Conservation (phyloP, 192 early-diverging fungal genomes). For the Coemansia javaensis region DNA sequence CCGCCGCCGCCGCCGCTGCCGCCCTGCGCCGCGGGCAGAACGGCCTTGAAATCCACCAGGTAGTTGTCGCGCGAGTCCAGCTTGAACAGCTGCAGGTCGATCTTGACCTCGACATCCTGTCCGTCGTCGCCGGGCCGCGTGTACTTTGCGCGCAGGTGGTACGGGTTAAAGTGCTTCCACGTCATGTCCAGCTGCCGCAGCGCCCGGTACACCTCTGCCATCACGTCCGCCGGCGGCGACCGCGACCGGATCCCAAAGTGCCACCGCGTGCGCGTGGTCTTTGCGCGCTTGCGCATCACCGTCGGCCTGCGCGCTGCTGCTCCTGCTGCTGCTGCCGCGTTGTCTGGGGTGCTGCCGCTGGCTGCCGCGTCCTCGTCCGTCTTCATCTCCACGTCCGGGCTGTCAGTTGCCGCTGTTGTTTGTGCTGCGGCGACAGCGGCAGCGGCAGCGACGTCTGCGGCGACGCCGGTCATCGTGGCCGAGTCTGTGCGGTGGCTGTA, state of each 20-base stretch:
- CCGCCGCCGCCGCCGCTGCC: conserved; percentile 20
- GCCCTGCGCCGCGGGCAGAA: conserved; percentile 38
- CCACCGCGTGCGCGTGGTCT: conserved; percentile 75
- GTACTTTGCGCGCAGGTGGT: conserved; percentile 75
- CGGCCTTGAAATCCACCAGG: conserved; percentile 94
- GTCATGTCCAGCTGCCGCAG: conserved; percentile 84
- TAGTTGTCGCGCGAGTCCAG: conserved; percentile 83
- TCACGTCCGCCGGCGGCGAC: conserved; percentile 88
- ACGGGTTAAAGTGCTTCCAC: conserved; percentile 90
- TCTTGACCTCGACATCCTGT: conserved; percentile 59
- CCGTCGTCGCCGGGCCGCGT: conserved; percentile 7
- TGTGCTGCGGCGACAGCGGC: too few relatives aligned
- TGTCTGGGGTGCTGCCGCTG: too few relatives aligned
- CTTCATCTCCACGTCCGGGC: conserved; percentile 10
- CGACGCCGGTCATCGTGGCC: conserved; percentile 1
- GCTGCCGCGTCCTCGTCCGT: not conserved
- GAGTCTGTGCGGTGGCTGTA: conserved; percentile 34
- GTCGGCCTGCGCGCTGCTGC: conserved; percentile 17
- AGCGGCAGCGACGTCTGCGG: not conserved
- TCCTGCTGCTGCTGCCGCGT: conserved; percentile 1
- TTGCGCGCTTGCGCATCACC: conserved; percentile 44
- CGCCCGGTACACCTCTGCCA: conserved; percentile 95
- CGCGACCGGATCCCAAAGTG: conserved; percentile 97
- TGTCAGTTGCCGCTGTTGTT: too few relatives aligned
- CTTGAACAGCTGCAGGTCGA: conserved; percentile 93